These are phyloP conservation scores for Alliaria petiolata DNA, from an alignment of 345 rosid genomes.

Conservation along the genomic window DNA sequence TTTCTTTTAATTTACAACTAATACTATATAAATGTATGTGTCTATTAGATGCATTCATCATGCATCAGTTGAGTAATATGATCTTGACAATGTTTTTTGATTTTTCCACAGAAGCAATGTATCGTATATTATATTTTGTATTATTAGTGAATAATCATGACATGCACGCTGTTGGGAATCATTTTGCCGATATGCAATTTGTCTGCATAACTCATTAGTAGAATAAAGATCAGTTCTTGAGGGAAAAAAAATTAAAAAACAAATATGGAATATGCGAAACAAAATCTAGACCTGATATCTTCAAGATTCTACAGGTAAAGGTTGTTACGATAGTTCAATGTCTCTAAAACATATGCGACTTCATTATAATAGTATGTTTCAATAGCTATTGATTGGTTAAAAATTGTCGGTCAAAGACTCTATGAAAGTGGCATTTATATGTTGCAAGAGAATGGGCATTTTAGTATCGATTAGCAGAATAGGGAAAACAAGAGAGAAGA, in stretches of 20 bases:
- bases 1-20: not conserved
- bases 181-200: constrained; percentile 21
- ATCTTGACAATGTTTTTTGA: constrained; percentile 7
- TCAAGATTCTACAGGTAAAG: constrained; percentile 26
- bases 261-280: constrained; percentile 1
- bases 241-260: constrained; percentile 10
- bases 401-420: not conserved
- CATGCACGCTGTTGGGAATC: constrained; percentile 30
- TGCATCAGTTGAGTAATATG: constrained; percentile 7
- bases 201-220: constrained; percentile 11
- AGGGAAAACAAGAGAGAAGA: not conserved
- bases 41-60: constrained; percentile 25
- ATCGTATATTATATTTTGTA: not conserved
- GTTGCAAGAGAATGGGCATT: not conserved
- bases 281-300: constrained; percentile 14
- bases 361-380: not conserved
- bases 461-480: not conserved
- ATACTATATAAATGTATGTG: not conserved
- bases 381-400: not conserved
- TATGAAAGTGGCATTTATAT: not conserved
- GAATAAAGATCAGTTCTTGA: constrained; percentile 18
- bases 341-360: not conserved
- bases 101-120: constrained; percentile 18
- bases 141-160: constrained; percentile 29
- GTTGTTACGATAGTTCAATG: constrained; percentile 9